Percentiles rank a stretch among this genome's conserved stretches.
phyloP scores from a whole-genome alignment of 1,284 basidiomycete genomes.

The Naganishia albida region DNA sequence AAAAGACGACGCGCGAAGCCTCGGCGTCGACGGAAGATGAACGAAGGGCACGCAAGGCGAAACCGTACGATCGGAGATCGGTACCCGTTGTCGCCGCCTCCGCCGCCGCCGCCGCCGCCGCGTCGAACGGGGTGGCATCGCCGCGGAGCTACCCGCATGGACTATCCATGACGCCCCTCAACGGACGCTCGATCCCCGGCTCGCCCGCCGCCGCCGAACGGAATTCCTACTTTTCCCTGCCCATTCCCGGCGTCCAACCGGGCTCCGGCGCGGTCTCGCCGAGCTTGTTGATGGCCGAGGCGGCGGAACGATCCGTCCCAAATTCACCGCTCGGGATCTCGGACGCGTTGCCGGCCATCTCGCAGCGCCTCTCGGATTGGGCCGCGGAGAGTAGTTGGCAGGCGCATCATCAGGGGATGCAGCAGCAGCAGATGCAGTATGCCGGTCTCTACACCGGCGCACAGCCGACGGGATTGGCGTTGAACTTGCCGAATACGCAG shows the following conservation, averaged over 20 bases:
- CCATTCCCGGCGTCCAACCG: conserved; percentile 14
- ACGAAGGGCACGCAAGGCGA: conserved; percentile 32
- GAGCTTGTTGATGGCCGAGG: conserved; percentile 25
- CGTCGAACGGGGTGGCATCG: conserved; percentile 3
- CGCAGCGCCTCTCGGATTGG: conserved; percentile 32
- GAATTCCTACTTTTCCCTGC: conserved; percentile 22
- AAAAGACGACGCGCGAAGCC: conserved; percentile 23
- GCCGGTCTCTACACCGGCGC: conserved; percentile 15
- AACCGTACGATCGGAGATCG: conserved; percentile 47
- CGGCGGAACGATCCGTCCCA: conserved; percentile 2
- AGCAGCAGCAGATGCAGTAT: conserved; percentile 34
- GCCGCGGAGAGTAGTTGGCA: conserved; percentile 29
- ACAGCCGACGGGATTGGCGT: conserved; percentile 20
- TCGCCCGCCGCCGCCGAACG: conserved; percentile 15
- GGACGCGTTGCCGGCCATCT: conserved; percentile 31
- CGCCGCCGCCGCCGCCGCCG: conserved; percentile 8
- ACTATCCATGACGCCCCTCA: conserved; percentile 34
- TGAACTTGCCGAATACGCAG: conserved; percentile 5
- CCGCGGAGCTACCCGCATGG: conserved; percentile 26
- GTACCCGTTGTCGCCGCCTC: too few species aligned
- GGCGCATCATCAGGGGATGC: conserved; percentile 28
- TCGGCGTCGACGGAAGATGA: conserved; percentile 35
- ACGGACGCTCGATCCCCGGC: conserved; percentile 29
- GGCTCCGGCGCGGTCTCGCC: conserved; percentile 34
- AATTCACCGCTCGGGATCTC: conserved; percentile 28